Evolutionary conservation across 2,329 filamentous ascomycete species (phyloP).

Genomic region (Clonostachys rosea): DNA sequence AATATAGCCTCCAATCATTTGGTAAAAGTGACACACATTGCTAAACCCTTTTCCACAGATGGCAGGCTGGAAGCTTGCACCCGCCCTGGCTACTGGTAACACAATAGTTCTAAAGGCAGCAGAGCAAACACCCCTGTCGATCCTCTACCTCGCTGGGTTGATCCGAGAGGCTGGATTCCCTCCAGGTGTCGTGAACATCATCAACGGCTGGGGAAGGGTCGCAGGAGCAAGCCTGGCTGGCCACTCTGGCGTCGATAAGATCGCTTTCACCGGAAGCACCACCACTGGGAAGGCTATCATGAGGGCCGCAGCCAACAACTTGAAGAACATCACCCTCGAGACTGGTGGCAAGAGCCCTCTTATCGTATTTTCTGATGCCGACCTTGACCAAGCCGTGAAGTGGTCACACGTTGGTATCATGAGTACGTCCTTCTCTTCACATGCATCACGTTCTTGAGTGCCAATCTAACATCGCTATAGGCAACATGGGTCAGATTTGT

Average conservation of each 20-base stretch:
- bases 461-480: slow-evolving; percentile 5
- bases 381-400: slow-evolving; percentile 67
- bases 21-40: too few relatives aligned
- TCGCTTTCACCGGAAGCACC: slow-evolving; percentile 73
- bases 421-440: slow-evolving; percentile 3
- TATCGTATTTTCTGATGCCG: slow-evolving; percentile 70
- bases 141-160: slow-evolving; percentile 54
- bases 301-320: slow-evolving; percentile 68
- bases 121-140: slow-evolving; percentile 68
- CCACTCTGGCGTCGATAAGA: slow-evolving; percentile 74
- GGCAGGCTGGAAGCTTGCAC: slow-evolving; percentile 73
- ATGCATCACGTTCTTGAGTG: too few relatives aligned
- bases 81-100: slow-evolving; percentile 66
- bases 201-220: slow-evolving; percentile 69
- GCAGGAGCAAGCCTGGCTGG: slow-evolving; percentile 68
- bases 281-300: slow-evolving; percentile 65
- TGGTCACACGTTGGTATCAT: slow-evolving; percentile 67
- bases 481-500: slow-evolving; percentile 62
- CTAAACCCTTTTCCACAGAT: slow-evolving; percentile 29
- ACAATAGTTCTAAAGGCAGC: slow-evolving; percentile 66
- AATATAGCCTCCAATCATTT: too few relatives aligned
- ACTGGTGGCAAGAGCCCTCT: slow-evolving; percentile 72
- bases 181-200: slow-evolving; percentile 66
- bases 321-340: slow-evolving; percentile 75
- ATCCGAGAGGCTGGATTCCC: slow-evolving; percentile 73